phyloP scores from a whole-genome alignment of 169 alveolate genomes.

The Theileria parva region DNA sequence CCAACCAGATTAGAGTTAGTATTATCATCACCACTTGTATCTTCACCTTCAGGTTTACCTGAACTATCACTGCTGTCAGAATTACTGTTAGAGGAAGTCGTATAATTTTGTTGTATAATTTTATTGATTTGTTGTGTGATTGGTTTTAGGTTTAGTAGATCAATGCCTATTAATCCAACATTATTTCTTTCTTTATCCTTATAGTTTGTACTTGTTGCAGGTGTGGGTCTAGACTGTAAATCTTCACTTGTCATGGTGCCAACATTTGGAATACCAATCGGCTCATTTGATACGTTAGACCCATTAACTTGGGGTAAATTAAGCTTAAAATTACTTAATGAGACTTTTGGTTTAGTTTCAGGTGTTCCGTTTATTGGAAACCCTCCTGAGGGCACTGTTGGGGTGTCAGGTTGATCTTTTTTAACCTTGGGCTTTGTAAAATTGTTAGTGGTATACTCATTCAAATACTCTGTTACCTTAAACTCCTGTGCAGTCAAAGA shows the following conservation, averaged over 20 bases:
- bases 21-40: background rate
- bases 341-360: background rate
- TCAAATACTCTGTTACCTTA: conserved; percentile 36
- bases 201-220: background rate
- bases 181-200: background rate
- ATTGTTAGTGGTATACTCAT: background rate
- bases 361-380: background rate
- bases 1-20: background rate
- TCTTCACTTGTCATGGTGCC: background rate
- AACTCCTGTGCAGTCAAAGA: conserved; percentile 62
- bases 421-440: background rate
- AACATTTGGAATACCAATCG: background rate
- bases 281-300: background rate
- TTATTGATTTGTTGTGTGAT: background rate
- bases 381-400: background rate
- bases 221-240: background rate
- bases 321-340: background rate
- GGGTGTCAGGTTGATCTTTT: background rate
- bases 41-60: background rate
- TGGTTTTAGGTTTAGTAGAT: background rate
- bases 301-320: background rate
- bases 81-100: background rate
- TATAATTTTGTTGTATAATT: background rate
- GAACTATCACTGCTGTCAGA: background rate
- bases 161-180: background rate